A percentile compares a stretch with the other conserved stretches of the same genome.
Conservation (phyloP, 1,284 basidiomycete genomes). For the Lentinula novae-zelandiae region DNA sequence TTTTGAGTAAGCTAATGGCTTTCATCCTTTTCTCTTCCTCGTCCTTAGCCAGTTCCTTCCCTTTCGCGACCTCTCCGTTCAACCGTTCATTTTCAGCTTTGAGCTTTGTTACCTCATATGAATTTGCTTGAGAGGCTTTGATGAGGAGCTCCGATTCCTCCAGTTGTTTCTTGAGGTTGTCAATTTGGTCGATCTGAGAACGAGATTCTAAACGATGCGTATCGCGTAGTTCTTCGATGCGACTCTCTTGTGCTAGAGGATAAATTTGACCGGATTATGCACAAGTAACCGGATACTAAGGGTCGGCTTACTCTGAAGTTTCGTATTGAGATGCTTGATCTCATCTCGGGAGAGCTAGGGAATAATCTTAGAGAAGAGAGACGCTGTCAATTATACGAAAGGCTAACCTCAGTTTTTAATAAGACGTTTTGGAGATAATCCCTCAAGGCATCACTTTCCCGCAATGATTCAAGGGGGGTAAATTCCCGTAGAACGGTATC, state of each 20-base stretch:
- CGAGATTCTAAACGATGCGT: constrained; percentile 75
- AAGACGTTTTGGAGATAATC: constrained; percentile 70
- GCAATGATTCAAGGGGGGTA: constrained; percentile 66
- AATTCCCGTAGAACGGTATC: constrained; percentile 70
- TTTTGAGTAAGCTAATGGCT: constrained; percentile 85
- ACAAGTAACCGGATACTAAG: background rate
- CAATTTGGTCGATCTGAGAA: constrained; percentile 73
- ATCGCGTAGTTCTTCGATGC: constrained; percentile 79
- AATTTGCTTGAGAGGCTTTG: constrained; percentile 49
- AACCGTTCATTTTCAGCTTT: constrained; percentile 54
- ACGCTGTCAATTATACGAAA: constrained; percentile 15
- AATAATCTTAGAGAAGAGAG: background rate
- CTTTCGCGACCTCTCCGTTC: constrained; percentile 56
- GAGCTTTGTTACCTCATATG: constrained; percentile 45
- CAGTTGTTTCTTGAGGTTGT: constrained; percentile 66
- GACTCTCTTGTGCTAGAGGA: constrained; percentile 72
- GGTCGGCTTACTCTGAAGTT: constrained; percentile 59
- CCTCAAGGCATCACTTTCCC: constrained; percentile 64
- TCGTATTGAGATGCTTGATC: constrained; percentile 66
- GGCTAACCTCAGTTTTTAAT: constrained; percentile 63
- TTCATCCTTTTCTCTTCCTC: constrained; percentile 97
- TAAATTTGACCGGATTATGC: constrained; percentile 11
- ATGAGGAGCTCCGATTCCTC: constrained; percentile 67
- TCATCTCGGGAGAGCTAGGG: constrained; percentile 67
- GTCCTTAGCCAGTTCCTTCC: constrained; percentile 69